These are phyloP conservation scores for thale cress (Arabidopsis thaliana) DNA, from an alignment of 345 rosid species.

Conservation along the genomic window TAIR10.1 NC_003074.8:7807001-7807500, in stretches of 20 bases:
- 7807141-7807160: background rate
- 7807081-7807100: background rate
- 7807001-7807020: background rate
- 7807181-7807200: no score
- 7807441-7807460: background rate
- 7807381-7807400: background rate
- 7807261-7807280: background rate
- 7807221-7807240: background rate
- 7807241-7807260: background rate
- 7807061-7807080: background rate
- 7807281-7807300: background rate
- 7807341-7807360: background rate
- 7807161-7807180: background rate
- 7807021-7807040: no score
- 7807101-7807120: background rate
- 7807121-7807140: background rate
- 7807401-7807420: background rate
- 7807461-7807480: slow-evolving; percentile 27
- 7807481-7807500: background rate
- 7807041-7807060: background rate
- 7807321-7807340: background rate
- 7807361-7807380: background rate
- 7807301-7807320: no score
- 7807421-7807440: slow-evolving; percentile 19
- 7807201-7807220: no score